Evolutionary conservation across 2,329 filamentous ascomycete species (phyloP), one percentile per base, ranked within the genome.

Genomic region (Myriangium duriaei): DNA sequence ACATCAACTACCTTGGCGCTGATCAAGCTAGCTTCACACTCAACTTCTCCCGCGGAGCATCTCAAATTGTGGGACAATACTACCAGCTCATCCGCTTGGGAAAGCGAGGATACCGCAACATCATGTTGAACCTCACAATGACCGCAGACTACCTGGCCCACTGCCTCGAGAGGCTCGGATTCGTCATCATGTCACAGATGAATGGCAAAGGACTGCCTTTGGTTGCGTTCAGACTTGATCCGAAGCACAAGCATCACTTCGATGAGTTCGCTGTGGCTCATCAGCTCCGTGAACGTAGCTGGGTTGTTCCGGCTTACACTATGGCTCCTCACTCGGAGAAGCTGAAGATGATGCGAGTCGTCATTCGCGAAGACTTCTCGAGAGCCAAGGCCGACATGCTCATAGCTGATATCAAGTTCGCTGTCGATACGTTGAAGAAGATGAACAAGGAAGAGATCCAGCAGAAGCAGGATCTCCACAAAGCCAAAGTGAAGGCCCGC

Each of bases 1-100:
- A 94, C 71, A 95, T 96, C 72, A 95, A 95, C 71, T 96, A 96
- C 64, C 79, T 95, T 4, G 88, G 88, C 34, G 87, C 88, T 9
- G 85, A 95, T 55, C 88, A 96, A 59, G 81, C 86, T 2, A 94
- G 85, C 3, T 95, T 95, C 65, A 95, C 88, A 0, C 76, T 96
- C 42, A 96, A 96, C 69, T 96, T 96, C 68, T 92, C 83, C 55
- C 93, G 94, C 60, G 87, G 87, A 41, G 88, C 88, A 10, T 85
- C 81, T 4, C 87, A 95, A 56, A 83, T 95, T 53, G 93, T 96
- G 45, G 88, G 84, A 17, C 88, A 96, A 63, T 96, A 95, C 67
- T 95, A 96, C 67, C 87, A 95, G 64, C 72, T 96, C 55, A 94
- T 95, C 57, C 83, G 88, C 18, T 76, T 96, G 3, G 88, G 88